Percentiles rank a stretch among this genome's conserved stretches.
Evolutionary conservation across 2,329 filamentous ascomycete genomes (phyloP).

Genomic region (Hypoxylon sp.): DNA sequence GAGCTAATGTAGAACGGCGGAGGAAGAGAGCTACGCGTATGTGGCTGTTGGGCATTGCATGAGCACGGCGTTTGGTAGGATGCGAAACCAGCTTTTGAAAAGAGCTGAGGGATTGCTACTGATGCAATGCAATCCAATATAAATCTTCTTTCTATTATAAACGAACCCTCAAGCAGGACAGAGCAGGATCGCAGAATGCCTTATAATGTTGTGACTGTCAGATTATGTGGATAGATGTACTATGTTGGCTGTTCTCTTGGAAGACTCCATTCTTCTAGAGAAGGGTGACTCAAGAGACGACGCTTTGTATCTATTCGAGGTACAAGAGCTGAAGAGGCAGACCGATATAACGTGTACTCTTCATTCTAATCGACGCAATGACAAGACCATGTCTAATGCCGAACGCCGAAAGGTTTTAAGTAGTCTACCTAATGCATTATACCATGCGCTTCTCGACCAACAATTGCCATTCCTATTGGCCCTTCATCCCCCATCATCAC

Average conservation of each 20-base stretch:
- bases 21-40: conserved; percentile 28
- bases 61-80: conserved; percentile 52
- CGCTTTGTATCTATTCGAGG: not conserved
- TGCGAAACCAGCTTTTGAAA: conserved; percentile 8
- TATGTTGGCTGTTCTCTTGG: not conserved
- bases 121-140: conserved; percentile 28
- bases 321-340: not conserved
- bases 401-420: not conserved
- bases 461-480: not conserved
- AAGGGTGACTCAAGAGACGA: not conserved
- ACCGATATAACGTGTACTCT: not conserved
- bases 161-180: conserved; percentile 1
- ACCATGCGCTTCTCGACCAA: not conserved
- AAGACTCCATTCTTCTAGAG: not conserved
- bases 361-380: not conserved
- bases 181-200: not conserved
- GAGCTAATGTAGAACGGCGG: conserved; percentile 32
- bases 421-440: not conserved
- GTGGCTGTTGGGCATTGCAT: conserved; percentile 48
- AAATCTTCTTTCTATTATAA: conserved; percentile 27
- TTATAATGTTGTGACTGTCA: not conserved
- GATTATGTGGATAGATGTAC: not conserved
- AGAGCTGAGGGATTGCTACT: conserved; percentile 17
- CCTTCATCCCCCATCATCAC: not conserved
- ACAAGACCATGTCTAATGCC: not conserved